Evolutionary conservation across 148 eudicot species (phyloP), one percentile per base, ranked within the genome.

Genomic region (Amaranthus hypochondriacus): DNA sequence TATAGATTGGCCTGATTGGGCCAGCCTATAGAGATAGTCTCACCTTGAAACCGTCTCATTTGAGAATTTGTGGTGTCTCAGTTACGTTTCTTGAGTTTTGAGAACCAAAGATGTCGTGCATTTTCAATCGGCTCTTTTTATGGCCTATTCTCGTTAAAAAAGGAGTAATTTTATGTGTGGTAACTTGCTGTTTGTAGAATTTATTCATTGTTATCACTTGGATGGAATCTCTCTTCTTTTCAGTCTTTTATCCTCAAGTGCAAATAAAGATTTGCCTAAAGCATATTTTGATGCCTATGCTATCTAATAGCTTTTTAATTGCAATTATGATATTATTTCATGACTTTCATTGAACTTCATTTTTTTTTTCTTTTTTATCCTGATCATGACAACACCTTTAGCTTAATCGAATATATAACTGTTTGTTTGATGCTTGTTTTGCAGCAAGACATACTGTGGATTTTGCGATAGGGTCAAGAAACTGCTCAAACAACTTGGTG

Each of bases 371-470:
- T 11, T 2, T 28, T 60, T 11, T 28, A 7, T 28, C 10, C 44
- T 64, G 52, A 14, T 46, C 9, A 42, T 10, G 48, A 10, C 15
- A 21, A 9, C 28, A 61, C 4, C 9, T 13, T 50, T 28, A 48
- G 14, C 12, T 46, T 63, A 54, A 55, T 55, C 44, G 0, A 8
- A 28, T 28, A 7, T 4, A 28, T 28, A 7, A 18, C n/a, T 44
- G 44, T 73, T 28, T 11, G 44, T 62, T 56, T 58, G 71, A 52
- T 71, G 56, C 4, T 50, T 53, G 10, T 7, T 53, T 65, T 80
- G 78, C 96, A 92, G 96, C 71, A 92, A 92, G 83, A 92, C 93
- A 47, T 84, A 83, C 60, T 92, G 98, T 57, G 84, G 83, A 53
- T 92, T 75, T 75, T 88, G 93, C 82, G 69, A 48, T 62, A 72